phyloP scores from a whole-genome alignment of 177 flowering plant genomes.

The Vitis hybrid region DNA sequence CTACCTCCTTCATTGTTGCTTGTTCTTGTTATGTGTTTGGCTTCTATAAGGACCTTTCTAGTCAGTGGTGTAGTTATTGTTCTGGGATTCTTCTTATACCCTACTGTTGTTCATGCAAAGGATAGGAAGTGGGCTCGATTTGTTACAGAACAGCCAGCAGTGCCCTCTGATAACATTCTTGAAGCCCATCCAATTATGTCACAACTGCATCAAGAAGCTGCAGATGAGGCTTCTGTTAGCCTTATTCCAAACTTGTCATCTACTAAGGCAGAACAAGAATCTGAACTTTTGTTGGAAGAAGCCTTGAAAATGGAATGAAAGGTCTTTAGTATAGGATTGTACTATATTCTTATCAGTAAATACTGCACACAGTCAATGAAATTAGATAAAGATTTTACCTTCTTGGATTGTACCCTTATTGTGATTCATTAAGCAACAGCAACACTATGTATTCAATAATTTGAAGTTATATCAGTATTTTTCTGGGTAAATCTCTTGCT shows the following conservation, averaged over 20 bases:
- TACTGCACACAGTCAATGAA: no score
- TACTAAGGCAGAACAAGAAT: slow-evolving; percentile 15
- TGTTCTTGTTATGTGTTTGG: slow-evolving; percentile 80
- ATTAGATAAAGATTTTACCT: no score
- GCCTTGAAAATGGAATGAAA: slow-evolving; percentile 24
- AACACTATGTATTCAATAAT: no score
- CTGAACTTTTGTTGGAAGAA: slow-evolving; percentile 21
- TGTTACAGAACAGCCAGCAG: slow-evolving; percentile 8
- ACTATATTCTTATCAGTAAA: no score
- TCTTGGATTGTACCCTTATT: no score
- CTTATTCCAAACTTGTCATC: slow-evolving; percentile 43
- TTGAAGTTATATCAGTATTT: no score
- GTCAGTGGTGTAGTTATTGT: slow-evolving; percentile 59
- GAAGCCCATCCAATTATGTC: slow-evolving; percentile 26
- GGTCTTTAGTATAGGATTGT: no score
- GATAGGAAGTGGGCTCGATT: slow-evolving; percentile 48
- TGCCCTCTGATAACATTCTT: slow-evolving; percentile 13
- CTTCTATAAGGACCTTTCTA: slow-evolving; percentile 55
- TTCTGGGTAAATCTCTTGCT: no score
- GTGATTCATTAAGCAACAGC: no score
- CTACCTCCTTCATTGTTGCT: slow-evolving; percentile 76
- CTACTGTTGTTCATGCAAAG: slow-evolving; percentile 38
- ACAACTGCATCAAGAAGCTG: slow-evolving; percentile 25
- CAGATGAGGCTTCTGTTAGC: slow-evolving; percentile 48
- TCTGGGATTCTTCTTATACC: slow-evolving; percentile 54